Percentiles rank a stretch among this genome's conserved stretches.
Evolutionary conservation across 2,329 filamentous ascomycete species (phyloP).

Genomic region (Gnomoniopsis sp.): DNA sequence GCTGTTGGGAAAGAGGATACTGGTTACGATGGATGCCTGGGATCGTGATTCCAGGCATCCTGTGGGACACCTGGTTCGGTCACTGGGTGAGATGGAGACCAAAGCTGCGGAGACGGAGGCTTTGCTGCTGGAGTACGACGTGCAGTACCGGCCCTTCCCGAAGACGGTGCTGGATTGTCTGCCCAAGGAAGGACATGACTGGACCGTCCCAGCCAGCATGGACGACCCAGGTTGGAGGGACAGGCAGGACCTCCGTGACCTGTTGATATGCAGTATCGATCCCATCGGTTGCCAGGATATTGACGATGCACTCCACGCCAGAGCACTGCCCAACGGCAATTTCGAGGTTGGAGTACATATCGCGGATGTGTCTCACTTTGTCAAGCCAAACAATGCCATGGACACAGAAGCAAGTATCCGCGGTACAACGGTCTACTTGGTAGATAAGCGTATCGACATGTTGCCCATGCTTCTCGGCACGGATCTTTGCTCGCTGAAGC

Average conservation of each 20-base stretch:
- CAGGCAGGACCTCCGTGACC: constrained; percentile 75
- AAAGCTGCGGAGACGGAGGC: constrained; percentile 98
- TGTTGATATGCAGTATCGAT: constrained; percentile 96
- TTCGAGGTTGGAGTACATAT: constrained; percentile 97
- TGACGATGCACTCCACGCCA: constrained; percentile 91
- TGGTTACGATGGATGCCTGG: constrained; percentile 95
- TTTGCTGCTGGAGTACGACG: constrained; percentile 88
- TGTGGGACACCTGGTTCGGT: constrained; percentile 88
- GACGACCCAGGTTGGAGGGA: constrained; percentile 86
- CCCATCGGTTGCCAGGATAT: constrained; percentile 96
- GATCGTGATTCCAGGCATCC: constrained; percentile 91
- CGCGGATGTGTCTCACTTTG: constrained; percentile 98
- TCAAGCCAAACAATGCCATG: constrained; percentile 96
- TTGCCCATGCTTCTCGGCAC: constrained; percentile 93
- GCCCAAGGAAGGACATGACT: constrained; percentile 86
- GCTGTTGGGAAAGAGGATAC: constrained; percentile 82
- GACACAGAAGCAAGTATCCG: constrained; percentile 90
- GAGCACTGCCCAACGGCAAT: constrained; percentile 83
- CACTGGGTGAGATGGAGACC: constrained; percentile 87
- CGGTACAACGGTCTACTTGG: constrained; percentile 94
- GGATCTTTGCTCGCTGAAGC: constrained; percentile 93
- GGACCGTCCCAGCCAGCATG: constrained; percentile 79
- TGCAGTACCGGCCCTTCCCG: constrained; percentile 95
- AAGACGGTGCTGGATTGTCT: constrained; percentile 94
- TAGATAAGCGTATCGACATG: constrained; percentile 99